phyloP scores from a whole-genome alignment of 2,329 filamentous ascomycete species.

The Epichloe uncinata region DNA sequence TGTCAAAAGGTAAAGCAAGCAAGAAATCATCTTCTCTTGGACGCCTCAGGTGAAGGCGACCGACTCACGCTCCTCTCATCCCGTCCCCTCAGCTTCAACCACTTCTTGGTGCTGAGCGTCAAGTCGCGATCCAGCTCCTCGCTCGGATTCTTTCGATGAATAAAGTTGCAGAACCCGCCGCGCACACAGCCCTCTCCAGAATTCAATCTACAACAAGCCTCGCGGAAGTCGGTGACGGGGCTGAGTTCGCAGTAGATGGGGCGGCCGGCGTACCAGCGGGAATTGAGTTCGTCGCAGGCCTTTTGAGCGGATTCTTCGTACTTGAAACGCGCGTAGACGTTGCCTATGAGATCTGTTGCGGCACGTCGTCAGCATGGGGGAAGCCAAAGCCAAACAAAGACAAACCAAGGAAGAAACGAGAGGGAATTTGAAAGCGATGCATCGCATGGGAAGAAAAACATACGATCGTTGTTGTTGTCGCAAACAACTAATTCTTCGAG shows the following conservation, averaged over 20 bases:
- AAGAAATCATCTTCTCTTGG: slow-evolving; percentile 41
- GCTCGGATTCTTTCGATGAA: slow-evolving; percentile 89
- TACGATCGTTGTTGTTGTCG: slow-evolving; percentile 98
- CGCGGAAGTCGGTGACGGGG: slow-evolving; percentile 94
- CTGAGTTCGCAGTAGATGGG: slow-evolving; percentile 97
- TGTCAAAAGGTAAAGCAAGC: not conserved
- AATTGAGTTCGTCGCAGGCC: slow-evolving; percentile 89
- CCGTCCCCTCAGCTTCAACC: slow-evolving; percentile 71
- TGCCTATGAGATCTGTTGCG: slow-evolving; percentile 73
- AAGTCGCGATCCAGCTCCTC: slow-evolving; percentile 82
- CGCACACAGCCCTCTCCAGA: slow-evolving; percentile 89
- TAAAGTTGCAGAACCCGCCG: slow-evolving; percentile 98
- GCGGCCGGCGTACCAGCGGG: slow-evolving; percentile 89
- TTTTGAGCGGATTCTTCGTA: slow-evolving; percentile 94
- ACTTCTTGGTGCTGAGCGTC: slow-evolving; percentile 86
- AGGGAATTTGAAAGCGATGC: too few species aligned
- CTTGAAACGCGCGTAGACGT: slow-evolving; percentile 99
- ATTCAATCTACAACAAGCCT: slow-evolving; percentile 92
- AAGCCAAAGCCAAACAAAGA: too few species aligned
- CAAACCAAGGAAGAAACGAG: too few species aligned
- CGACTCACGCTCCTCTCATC: slow-evolving; percentile 71
- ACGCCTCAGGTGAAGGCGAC: slow-evolving; percentile 78
- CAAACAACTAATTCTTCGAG: slow-evolving; percentile 96
- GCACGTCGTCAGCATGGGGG: slow-evolving; percentile 13
- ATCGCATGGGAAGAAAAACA: slow-evolving; percentile 20